Evolutionary conservation across 352 stramenopile genomes (phyloP).

Genomic region (Phytophthora pistaciae): DNA sequence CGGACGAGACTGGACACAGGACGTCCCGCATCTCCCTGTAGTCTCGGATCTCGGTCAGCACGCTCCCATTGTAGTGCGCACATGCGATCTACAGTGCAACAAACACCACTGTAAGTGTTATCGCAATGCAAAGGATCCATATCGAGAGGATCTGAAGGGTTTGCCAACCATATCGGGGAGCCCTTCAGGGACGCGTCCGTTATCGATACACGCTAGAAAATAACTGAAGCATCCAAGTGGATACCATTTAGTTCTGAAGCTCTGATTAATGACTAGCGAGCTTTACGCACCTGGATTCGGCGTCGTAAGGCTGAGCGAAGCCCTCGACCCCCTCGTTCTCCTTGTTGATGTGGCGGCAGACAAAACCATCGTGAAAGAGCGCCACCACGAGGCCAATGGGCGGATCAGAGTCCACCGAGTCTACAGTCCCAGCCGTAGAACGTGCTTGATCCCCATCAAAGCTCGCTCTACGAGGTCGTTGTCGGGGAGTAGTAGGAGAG

Average conservation of each 20-base stretch:
- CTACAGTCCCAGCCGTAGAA: neutral
- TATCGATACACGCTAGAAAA: slow-evolving; percentile 68
- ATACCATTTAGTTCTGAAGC: slow-evolving; percentile 23
- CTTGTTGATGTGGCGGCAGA: slow-evolving; percentile 69
- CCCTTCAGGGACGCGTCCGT: slow-evolving; percentile 61
- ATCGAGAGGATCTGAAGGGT: slow-evolving; percentile 12
- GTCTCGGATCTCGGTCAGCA: slow-evolving; percentile 51
- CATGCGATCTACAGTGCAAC: slow-evolving; percentile 32
- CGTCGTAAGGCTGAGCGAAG: slow-evolving; percentile 78
- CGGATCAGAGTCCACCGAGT: slow-evolving; percentile 1
- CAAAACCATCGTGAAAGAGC: slow-evolving; percentile 73
- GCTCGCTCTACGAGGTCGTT: slow-evolving; percentile 2
- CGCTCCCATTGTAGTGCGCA: slow-evolving; percentile 24
- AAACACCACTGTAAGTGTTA: slow-evolving; percentile 17
- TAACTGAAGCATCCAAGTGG: slow-evolving; percentile 47
- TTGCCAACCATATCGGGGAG: slow-evolving; percentile 62
- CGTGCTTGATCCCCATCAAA: slow-evolving; percentile 9
- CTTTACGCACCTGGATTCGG: slow-evolving; percentile 59
- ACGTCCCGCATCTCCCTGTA: slow-evolving; percentile 31
- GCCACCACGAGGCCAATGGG: slow-evolving; percentile 51
- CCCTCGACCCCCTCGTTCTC: slow-evolving; percentile 64
- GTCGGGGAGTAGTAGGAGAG: neutral
- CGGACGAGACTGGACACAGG: slow-evolving; percentile 50
- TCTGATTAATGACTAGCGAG: slow-evolving; percentile 10
- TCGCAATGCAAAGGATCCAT: slow-evolving; percentile 1